Evolutionary conservation across 345 rosid genomes (phyloP), one percentile per base, ranked within the genome.

Genomic region (Boechera retrofracta): DNA sequence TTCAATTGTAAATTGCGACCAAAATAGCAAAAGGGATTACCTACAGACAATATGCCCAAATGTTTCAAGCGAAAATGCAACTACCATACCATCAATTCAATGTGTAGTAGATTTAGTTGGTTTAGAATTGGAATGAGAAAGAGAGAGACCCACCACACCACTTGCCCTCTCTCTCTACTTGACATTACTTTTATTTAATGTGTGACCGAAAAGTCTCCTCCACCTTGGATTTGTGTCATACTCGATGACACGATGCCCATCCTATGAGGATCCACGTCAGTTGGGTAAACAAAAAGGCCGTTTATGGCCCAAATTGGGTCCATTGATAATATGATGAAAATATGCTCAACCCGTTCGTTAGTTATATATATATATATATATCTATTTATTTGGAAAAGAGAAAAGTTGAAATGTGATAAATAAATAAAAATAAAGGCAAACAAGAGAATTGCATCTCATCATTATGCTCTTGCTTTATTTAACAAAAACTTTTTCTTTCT

Each of bases 401-500:
- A 39, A 62, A 60, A 67, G 21, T 47, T 47, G 51, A 5, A 15
- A 47, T 47, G 51, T 10, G 15, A 42, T 42, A 18, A 36, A 35
- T 12, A 67, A 26, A 51, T 2, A 36, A 6, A 38, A 36, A 13
- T 36, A 26, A 52, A 38, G 51, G 48, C 38, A 39, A 53, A 68
- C 72, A 68, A 69, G 39, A 54, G 51, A 62, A 76, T 64, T 82
- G 75, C 87, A 77, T 49, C 64, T 62, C 84, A 88, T 88, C 84
- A 85, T 88, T 75, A 78, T 76, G 82, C 73, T 82, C 49, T 24
- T 53, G 64, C 80, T 76, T 69, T 69, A 5, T 57, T 39, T 72
- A 53, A 48, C 5, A 61, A 45, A 82, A 5, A 36, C 12, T 39
- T 76, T 82, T 76, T 57, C 48, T 32, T n/a, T 59, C 36, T 24